Evolutionary conservation across 306 rosid species (phyloP), one percentile per base, ranked within the genome.

Genomic region (Acacia melanoxylon): DNA sequence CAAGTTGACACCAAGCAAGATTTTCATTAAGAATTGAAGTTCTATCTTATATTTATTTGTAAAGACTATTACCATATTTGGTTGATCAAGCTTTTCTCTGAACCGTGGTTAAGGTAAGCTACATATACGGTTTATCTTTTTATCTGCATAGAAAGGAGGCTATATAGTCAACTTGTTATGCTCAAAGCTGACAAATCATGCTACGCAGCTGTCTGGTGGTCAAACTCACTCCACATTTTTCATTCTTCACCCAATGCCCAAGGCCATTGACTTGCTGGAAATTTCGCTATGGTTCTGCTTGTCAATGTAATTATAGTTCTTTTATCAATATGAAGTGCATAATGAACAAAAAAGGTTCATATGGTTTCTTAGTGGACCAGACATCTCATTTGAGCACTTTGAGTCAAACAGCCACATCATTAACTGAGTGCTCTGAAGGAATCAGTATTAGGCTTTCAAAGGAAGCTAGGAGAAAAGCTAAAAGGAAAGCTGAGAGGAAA

Each of bases 171-270:
- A 8, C 44, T 45, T 13, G 41, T 59, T 48, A 58, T 33, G 82
- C 49, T 37, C 3, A 54, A 40, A 31, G 33, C 24, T 65, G 15
- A 40, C 35, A 77, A 24, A 10, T 68, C 75, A 83, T 85, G 88
- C 37, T 82, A 20, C 76, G 79, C 48, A 76, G 67, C 63, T 80
- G 65, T 20, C 77, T 85, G 12, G 79, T 74, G 86, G 69, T 88
- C 3, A 85, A 85, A 81, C 61, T 86, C 71, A 67, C 89, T 20
- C 92, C 91, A 6, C 78, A 87, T 54, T 83, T 93, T 66, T 87
- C 88, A 14, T 51, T 75, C 56, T 84, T 89, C 72, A 61, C 80
- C 77, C 89, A 86, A 82, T 81, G 16, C 72, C 88, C 85, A n/a
- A 87, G 82, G 16, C 80, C 86, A 56, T 46, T 84, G 2, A 68